Percentiles rank a stretch among this genome's conserved stretches.
Evolutionary conservation across 2,329 filamentous ascomycete genomes (phyloP).

Genomic region (Scedosporium apiospermum): DNA sequence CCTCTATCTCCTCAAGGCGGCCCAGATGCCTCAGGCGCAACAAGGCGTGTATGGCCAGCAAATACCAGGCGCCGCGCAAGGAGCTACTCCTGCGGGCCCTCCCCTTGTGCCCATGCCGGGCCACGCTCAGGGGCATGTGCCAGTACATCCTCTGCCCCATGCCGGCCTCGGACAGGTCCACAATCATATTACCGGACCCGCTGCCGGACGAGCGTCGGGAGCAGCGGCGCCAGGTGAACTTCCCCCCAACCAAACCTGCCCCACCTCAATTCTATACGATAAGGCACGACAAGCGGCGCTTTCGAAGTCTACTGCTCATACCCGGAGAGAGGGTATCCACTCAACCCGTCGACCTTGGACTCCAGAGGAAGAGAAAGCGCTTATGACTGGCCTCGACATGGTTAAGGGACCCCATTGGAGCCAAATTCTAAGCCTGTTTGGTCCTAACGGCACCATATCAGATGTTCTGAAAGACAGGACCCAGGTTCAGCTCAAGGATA

Average conservation of each 20-base stretch:
- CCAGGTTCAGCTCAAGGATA: constrained; percentile 88
- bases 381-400: constrained; percentile 80
- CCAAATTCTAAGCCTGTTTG: constrained; percentile 79
- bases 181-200: not conserved
- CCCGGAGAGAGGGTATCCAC: constrained; percentile 46
- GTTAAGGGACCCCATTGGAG: constrained; percentile 92
- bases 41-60: not conserved
- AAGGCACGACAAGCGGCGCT: constrained; percentile 49
- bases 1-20: constrained; percentile 2
- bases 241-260: constrained; percentile 46
- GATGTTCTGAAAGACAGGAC: constrained; percentile 81
- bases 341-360: constrained; percentile 73
- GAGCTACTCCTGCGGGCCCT: not conserved
- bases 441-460: constrained; percentile 67
- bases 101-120: constrained; percentile 3
- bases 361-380: constrained; percentile 77
- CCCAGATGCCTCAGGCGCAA: not conserved
- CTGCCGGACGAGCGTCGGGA: not conserved
- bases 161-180: not conserved
- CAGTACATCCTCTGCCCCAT: not conserved
- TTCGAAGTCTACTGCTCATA: constrained; percentile 45
- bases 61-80: not conserved
- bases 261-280: constrained; percentile 47
- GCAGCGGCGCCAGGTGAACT: constrained; percentile 21
- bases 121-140: not conserved